These are phyloP conservation scores for Xylariaceae sp. DNA, from an alignment of 2,329 filamentous ascomycete genomes.

Conservation along the genomic window DNA sequence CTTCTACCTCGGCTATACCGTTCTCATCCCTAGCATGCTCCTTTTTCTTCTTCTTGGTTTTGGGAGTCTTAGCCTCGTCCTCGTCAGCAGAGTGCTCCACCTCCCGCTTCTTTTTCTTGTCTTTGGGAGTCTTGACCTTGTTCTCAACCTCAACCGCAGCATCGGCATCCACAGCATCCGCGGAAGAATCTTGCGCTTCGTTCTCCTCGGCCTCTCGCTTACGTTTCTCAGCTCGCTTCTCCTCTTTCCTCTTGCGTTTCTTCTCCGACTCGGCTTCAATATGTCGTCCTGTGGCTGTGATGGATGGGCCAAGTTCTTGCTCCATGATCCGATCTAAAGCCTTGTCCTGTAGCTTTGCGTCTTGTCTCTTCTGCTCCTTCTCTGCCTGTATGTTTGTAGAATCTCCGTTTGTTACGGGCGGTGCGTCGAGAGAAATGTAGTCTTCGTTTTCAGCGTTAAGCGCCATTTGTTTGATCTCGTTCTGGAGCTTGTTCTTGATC, in stretches of 20 bases:
- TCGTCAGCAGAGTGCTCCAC: slow-evolving; percentile 26
- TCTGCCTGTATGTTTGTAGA: slow-evolving; percentile 1
- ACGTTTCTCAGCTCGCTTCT: slow-evolving; percentile 46
- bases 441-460: slow-evolving; percentile 31
- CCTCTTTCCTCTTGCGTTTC: slow-evolving; percentile 41
- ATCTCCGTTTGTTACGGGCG: background rate
- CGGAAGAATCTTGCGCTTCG: slow-evolving; percentile 19
- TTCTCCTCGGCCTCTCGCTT: slow-evolving; percentile 35
- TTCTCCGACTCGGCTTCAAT: slow-evolving; percentile 34
- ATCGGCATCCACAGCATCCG: slow-evolving; percentile 20
- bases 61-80: slow-evolving; percentile 28
- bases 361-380: slow-evolving; percentile 10
- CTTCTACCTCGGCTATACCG: slow-evolving; percentile 4
- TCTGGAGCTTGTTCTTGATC: slow-evolving; percentile 33
- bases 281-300: slow-evolving; percentile 14
- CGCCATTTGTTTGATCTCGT: slow-evolving; percentile 30
- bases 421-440: slow-evolving; percentile 31
- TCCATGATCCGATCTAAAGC: slow-evolving; percentile 27
- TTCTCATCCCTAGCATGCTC: slow-evolving; percentile 1
- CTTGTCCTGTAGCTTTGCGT: slow-evolving; percentile 18
- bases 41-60: slow-evolving; percentile 23
- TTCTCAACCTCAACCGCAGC: slow-evolving; percentile 19
- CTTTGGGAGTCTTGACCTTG: slow-evolving; percentile 29
- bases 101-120: slow-evolving; percentile 41
- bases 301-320: slow-evolving; percentile 23